These are phyloP conservation scores for Phylloporus sp. DNA, from an alignment of 768 basidiomycete genomes.

Conservation along the genomic window DNA sequence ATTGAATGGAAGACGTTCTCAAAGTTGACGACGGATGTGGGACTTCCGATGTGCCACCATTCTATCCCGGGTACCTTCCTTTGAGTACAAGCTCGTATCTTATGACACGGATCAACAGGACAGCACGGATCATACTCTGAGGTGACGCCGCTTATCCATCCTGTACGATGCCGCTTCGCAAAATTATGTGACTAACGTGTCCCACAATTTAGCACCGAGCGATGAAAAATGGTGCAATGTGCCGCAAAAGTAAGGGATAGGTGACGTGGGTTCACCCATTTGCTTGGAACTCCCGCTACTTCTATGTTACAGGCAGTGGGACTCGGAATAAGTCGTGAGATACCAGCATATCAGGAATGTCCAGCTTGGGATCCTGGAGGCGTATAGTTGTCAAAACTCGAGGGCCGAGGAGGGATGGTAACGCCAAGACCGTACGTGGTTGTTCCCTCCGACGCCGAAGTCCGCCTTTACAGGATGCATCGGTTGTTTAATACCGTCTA, in stretches of 20 bases:
- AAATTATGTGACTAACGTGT: neutral
- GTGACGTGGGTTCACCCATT: neutral
- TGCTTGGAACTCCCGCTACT: too few species aligned
- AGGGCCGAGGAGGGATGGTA: neutral
- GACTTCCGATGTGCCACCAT: conserved; percentile 19
- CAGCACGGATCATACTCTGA: conserved; percentile 14
- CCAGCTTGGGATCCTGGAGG: too few species aligned
- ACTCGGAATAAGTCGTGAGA: neutral
- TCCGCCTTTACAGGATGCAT: neutral
- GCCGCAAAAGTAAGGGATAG: neutral
- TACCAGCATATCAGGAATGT: neutral
- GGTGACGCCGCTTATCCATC: conserved; percentile 22
- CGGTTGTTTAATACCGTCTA: too few species aligned
- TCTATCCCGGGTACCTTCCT: conserved; percentile 20
- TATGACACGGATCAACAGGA: conserved; percentile 35
- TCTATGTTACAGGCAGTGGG: too few species aligned
- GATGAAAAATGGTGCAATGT: conserved; percentile 32
- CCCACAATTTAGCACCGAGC: conserved; percentile 24
- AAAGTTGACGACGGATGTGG: conserved; percentile 12
- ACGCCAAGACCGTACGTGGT: neutral
- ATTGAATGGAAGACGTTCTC: conserved; percentile 18
- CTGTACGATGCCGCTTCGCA: neutral
- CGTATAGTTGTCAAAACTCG: neutral
- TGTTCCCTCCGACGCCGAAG: neutral
- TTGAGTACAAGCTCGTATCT: conserved; percentile 37